Conservation (phyloP, 257 asterid species). For the Jaltomata sinuosa region DNA sequence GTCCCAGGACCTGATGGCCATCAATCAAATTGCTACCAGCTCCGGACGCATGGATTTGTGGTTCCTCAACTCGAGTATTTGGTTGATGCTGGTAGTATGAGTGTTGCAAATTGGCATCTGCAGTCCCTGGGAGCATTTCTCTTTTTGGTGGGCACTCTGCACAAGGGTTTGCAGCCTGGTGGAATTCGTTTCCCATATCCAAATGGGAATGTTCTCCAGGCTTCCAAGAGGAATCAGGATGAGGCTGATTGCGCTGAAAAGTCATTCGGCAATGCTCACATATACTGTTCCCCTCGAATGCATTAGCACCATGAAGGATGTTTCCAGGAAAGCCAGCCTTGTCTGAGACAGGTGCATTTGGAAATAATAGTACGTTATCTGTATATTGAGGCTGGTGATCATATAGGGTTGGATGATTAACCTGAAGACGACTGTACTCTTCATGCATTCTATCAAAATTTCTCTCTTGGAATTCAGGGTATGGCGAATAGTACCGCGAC, state of each 20-base stretch:
- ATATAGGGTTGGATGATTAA: constrained; percentile 31
- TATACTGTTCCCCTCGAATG: constrained; percentile 55
- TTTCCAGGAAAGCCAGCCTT: constrained; percentile 71
- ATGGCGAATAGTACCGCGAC: constrained; percentile 44
- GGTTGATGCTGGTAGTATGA: constrained; percentile 52
- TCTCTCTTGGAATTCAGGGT: constrained; percentile 50
- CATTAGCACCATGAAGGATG: constrained; percentile 43
- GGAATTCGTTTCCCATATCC: constrained; percentile 56
- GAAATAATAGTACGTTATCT: constrained; percentile 47
- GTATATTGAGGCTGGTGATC: constrained; percentile 59
- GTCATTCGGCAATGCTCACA: constrained; percentile 59
- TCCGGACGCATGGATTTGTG: constrained; percentile 38
- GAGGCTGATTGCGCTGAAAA: constrained; percentile 55
- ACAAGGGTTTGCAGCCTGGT: constrained; percentile 47
- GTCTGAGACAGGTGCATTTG: constrained; percentile 41
- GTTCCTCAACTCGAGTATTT: constrained; percentile 54
- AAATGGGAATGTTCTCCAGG: constrained; percentile 52
- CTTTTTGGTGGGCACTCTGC: constrained; percentile 64
- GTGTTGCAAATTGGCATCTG: constrained; percentile 50
- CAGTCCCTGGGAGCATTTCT: constrained; percentile 45
- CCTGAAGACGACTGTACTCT: constrained; percentile 44
- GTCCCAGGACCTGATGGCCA: constrained; percentile 44
- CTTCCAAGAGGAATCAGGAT: constrained; percentile 50
- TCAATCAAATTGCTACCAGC: constrained; percentile 58
- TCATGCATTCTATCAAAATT: constrained; percentile 52